phyloP scores from a whole-genome alignment of 768 basidiomycete genomes.

The Russula vinacea region DNA sequence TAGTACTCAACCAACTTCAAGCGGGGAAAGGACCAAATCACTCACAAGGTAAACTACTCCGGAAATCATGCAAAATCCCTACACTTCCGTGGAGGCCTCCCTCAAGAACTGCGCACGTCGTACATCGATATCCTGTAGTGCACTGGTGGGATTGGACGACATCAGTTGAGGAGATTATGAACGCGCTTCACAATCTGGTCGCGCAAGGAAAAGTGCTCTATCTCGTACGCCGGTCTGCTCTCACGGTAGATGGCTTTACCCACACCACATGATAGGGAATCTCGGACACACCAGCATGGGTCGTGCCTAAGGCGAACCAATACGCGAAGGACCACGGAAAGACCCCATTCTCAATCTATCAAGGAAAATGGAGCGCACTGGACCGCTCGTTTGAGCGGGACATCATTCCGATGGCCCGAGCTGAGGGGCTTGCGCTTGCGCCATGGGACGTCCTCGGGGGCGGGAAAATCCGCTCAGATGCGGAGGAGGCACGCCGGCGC shows the following conservation, averaged over 20 bases:
- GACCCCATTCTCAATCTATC: slow-evolving; percentile 45
- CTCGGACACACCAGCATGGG: slow-evolving; percentile 40
- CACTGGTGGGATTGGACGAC: slow-evolving; percentile 53
- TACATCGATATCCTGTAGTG: slow-evolving; percentile 57
- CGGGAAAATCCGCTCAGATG: slow-evolving; percentile 44
- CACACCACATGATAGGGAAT: slow-evolving; percentile 8
- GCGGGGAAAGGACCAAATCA: slow-evolving; percentile 23
- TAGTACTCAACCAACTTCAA: slow-evolving; percentile 36
- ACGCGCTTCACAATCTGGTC: slow-evolving; percentile 42
- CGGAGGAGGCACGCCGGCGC: slow-evolving; percentile 37
- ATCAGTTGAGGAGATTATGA: slow-evolving; percentile 30
- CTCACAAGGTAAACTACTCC: slow-evolving; percentile 41
- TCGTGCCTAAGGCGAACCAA: slow-evolving; percentile 40
- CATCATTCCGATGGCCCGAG: slow-evolving; percentile 41
- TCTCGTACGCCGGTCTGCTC: slow-evolving; percentile 31
- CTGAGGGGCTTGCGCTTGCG: slow-evolving; percentile 40
- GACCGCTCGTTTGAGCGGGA: slow-evolving; percentile 43
- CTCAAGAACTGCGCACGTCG: slow-evolving; percentile 54
- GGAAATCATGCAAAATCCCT: slow-evolving; percentile 44
- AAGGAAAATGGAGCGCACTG: slow-evolving; percentile 38
- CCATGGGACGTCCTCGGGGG: slow-evolving; percentile 44
- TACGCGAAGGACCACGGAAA: slow-evolving; percentile 41
- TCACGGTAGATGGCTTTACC: neutral
- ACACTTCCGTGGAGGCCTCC: slow-evolving; percentile 37
- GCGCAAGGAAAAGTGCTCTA: slow-evolving; percentile 44